phyloP scores from a whole-genome alignment of 2,329 filamentous ascomycete genomes.

The Macrophomina tecta region DNA sequence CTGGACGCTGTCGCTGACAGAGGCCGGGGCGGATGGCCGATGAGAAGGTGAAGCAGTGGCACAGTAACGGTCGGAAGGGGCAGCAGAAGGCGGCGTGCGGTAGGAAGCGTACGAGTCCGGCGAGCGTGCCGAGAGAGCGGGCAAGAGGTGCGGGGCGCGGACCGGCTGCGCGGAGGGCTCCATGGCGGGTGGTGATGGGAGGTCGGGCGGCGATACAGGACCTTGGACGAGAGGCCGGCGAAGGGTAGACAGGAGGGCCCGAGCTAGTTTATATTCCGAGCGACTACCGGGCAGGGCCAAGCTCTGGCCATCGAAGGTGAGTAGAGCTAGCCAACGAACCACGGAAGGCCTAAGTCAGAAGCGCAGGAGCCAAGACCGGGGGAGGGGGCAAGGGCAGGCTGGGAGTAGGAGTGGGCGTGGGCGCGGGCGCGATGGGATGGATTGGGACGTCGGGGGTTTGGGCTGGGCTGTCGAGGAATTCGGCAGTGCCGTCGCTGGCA shows the following conservation, averaged over 20 bases:
- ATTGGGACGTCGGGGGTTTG: not conserved
- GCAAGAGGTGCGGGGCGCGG: conserved; percentile 11
- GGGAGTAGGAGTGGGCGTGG: not conserved
- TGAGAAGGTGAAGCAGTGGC: conserved; percentile 35
- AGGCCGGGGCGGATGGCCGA: conserved; percentile 28
- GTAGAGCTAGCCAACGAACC: conserved; percentile 24
- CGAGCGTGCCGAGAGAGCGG: conserved; percentile 12
- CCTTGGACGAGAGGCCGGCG: conserved; percentile 8
- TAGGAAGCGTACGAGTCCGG: conserved; percentile 18
- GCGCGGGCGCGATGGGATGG: not conserved
- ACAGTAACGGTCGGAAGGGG: conserved; percentile 28
- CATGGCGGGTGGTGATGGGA: not conserved
- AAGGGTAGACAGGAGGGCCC: conserved; percentile 19
- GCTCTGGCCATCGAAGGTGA: conserved; percentile 24
- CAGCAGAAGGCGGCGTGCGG: conserved; percentile 7
- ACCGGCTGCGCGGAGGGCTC: conserved; percentile 6
- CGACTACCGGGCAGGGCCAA: conserved; percentile 25
- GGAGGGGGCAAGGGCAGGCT: conserved; percentile 3
- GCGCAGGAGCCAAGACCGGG: conserved; percentile 22
- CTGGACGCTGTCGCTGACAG: conserved; percentile 31
- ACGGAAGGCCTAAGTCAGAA: conserved; percentile 15
- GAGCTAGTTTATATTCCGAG: conserved; percentile 28
- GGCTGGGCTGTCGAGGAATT: not conserved
- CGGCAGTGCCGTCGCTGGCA: conserved; percentile 12
- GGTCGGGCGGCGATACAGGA: conserved; percentile 1